Evolutionary conservation across 495 filamentous ascomycete species (phyloP), one percentile per base, ranked within the genome.

Genomic region (Aspergillus egyptiacus): DNA sequence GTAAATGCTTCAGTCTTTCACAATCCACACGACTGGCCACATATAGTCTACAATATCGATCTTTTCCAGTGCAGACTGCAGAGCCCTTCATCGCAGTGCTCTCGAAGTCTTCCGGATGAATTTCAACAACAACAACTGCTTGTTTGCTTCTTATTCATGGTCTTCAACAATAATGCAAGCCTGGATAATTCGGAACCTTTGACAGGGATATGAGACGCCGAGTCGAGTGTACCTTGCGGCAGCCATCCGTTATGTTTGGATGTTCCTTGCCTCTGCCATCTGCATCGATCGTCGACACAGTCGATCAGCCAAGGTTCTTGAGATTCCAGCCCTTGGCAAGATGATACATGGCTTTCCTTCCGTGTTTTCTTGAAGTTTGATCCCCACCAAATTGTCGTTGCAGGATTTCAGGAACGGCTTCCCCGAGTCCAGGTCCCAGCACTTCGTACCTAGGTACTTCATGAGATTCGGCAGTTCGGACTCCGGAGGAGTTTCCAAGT

Each of bases 331-430:
- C 9, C 11, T 14, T 9, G 30, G 18, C 22, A 31, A 33, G 14
- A 25, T 41, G 38, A 41, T 41, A 28, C 23, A 24, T 27, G 38
- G 38, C 18, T 15, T 17, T 41, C 38, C 27, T 36, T 33, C 18
- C 24, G 32, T 28, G 28, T 23, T 27, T 28, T 38, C 11, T 47
- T 14, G 31, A 18, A 48, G 32, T 20, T 19, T 46, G 9, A 32
- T 48, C 48, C 32, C 57, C 53, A 60, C 53, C 23, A 50, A 37
- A 54, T 55, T n/a, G 54, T 51, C 54, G 51, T 57, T 60, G 48
- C 52, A 61, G 58, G 58, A 56, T 56, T 53, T 35, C 53, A 56
- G 57, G 50, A 56, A 57, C 53, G 20, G 25, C 36, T 56, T 59
- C 57, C 57, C 57, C 57, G 57, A 56, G 23, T 45, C 49, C 51